Conservation (phyloP, 1,139 yeast species). For the Entelexis sorbosivorans region DNA sequence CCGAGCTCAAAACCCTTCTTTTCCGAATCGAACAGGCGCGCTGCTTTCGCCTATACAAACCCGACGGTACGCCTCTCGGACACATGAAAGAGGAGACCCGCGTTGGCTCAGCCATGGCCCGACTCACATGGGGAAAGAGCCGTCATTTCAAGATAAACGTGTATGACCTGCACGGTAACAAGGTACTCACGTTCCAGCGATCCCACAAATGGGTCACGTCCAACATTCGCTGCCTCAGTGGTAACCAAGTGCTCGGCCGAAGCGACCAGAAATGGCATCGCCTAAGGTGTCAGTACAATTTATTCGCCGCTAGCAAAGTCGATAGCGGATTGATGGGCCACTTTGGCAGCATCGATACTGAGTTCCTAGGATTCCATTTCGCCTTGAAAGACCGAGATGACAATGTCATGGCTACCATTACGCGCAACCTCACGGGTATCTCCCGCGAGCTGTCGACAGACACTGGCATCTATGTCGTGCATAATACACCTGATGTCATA, state of each 20-base stretch:
- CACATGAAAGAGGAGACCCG: slow-evolving; percentile 56
- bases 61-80: slow-evolving; percentile 64
- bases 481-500: background rate
- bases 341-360: background rate
- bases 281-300: background rate
- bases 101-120: too few species aligned
- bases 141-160: background rate
- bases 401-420: background rate
- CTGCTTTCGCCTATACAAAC: slow-evolving; percentile 57
- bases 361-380: background rate
- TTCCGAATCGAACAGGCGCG: slow-evolving; percentile 90
- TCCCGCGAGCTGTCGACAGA: background rate
- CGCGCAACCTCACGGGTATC: background rate
- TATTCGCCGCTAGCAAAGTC: background rate
- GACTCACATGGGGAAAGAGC: background rate
- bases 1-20: slow-evolving; percentile 77
- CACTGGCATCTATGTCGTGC: background rate
- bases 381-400: background rate
- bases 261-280: background rate
- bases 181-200: background rate
- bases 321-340: background rate
- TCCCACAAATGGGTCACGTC: background rate
- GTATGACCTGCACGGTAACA: background rate
- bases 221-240: background rate
- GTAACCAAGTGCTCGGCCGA: background rate